These are phyloP conservation scores for Clavispora asparagi DNA, from an alignment of 805 yeast genomes.

Conservation along the genomic window DNA sequence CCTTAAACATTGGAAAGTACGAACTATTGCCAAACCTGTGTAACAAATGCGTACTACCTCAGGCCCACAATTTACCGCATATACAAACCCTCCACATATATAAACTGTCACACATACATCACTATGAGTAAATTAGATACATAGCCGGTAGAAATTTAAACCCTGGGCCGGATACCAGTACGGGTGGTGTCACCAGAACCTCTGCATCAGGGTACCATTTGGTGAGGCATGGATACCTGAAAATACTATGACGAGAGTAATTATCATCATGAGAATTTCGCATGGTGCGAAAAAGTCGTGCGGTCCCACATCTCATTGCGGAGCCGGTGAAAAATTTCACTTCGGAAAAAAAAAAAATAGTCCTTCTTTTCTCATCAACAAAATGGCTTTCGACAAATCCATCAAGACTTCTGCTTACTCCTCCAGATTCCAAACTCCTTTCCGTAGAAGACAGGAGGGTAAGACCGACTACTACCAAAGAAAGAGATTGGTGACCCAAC, in stretches of 20 bases:
- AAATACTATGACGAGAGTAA: neutral
- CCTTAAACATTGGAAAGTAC: no score
- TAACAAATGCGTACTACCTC: no score
- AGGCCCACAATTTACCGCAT: no score
- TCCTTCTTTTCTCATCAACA: slow-evolving; percentile 5
- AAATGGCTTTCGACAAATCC: slow-evolving; percentile 72
- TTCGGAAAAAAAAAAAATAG: neutral
- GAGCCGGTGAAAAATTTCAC: slow-evolving; percentile 2
- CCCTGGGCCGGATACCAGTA: no score
- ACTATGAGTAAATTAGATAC: no score
- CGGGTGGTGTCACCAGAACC: no score
- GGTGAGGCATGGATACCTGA: neutral
- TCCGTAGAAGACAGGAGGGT: slow-evolving; percentile 99
- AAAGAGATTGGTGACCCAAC: slow-evolving; percentile 99
- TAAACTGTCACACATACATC: no score
- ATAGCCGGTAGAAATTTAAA: no score
- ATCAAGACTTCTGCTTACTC: slow-evolving; percentile 88
- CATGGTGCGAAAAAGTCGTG: neutral
- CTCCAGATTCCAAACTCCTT: slow-evolving; percentile 99
- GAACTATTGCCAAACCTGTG: no score
- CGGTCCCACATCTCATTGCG: neutral
- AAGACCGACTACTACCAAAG: slow-evolving; percentile 99
- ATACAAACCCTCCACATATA: no score
- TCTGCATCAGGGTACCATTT: no score
- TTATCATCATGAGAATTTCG: neutral